Evolutionary conservation across 768 basidiomycete species (phyloP).

Genomic region (Favolaschia claudopus): DNA sequence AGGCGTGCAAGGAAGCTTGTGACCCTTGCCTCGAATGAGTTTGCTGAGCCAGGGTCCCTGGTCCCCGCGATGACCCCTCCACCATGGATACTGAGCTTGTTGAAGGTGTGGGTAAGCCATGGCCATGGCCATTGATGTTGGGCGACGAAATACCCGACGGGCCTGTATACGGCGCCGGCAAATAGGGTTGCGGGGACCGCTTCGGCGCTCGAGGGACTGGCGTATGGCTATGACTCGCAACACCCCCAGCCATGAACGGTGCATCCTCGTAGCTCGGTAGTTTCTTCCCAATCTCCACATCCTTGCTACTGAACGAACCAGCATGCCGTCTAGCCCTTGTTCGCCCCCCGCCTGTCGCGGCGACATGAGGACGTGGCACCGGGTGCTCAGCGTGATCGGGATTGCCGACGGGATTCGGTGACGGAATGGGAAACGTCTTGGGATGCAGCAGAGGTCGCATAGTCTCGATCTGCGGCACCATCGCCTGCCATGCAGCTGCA

Average conservation of each 20-base stretch:
- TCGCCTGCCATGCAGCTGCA: constrained; percentile 81
- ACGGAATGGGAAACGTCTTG: constrained; percentile 34
- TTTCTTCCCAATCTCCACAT: constrained; percentile 87
- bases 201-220: constrained; percentile 59
- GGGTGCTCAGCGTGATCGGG: constrained; percentile 12
- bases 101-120: neutral
- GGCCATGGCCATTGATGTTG: neutral
- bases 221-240: constrained; percentile 45
- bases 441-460: constrained; percentile 68
- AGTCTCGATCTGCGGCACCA: constrained; percentile 74
- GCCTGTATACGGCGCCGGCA: constrained; percentile 45
- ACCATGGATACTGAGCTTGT: neutral
- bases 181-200: too few relatives aligned
- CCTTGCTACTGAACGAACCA: constrained; percentile 94
- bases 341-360: constrained; percentile 38
- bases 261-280: constrained; percentile 70
- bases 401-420: constrained; percentile 20
- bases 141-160: constrained; percentile 8
- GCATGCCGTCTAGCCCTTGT: constrained; percentile 80
- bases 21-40: constrained; percentile 50
- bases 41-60: neutral
- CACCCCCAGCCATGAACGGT: constrained; percentile 44
- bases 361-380: constrained; percentile 5
- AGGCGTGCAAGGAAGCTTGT: constrained; percentile 45
- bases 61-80: constrained; percentile 28